Evolutionary conservation across 176 grass and related monocot genomes (phyloP).

Genomic region (Rhipidocladum racemiflorum): DNA sequence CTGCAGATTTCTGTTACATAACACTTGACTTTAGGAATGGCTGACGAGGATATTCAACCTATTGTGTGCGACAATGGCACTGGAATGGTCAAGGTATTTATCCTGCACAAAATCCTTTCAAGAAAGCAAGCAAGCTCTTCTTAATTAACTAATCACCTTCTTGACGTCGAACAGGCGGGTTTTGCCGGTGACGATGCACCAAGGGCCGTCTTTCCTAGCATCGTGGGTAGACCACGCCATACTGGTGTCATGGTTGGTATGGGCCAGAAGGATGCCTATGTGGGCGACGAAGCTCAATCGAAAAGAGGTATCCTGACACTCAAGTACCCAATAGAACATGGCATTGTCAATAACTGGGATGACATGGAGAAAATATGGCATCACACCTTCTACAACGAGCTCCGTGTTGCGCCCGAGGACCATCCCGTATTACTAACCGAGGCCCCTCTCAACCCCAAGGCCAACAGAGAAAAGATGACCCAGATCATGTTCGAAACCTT

Average conservation of each 20-base stretch:
- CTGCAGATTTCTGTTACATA: conserved; percentile 20
- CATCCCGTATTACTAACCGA: conserved; percentile 77
- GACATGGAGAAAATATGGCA: conserved; percentile 97
- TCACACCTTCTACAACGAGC: conserved; percentile 84
- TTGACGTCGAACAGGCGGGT: conserved; percentile 51
- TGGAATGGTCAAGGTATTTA: conserved; percentile 83
- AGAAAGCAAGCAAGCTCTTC: background rate
- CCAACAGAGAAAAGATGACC: conserved; percentile 90
- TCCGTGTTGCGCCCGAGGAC: conserved; percentile 75
- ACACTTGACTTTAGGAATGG: conserved; percentile 44
- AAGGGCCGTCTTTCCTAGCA: conserved; percentile 85
- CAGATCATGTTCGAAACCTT: conserved; percentile 96
- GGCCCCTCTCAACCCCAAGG: conserved; percentile 84
- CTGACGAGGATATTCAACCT: conserved; percentile 78
- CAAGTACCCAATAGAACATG: conserved; percentile 88
- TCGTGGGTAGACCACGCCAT: conserved; percentile 78
- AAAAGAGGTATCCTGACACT: conserved; percentile 85
- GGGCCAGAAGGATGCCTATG: conserved; percentile 92
- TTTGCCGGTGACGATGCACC: conserved; percentile 87
- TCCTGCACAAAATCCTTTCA: background rate
- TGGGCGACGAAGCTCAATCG: conserved; percentile 82
- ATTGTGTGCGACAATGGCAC: conserved; percentile 87
- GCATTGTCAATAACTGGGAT: conserved; percentile 83
- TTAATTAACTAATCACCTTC: background rate
- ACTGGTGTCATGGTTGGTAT: conserved; percentile 90